Conservation (phyloP, 768 basidiomycete species). For the Mycena venus region DNA sequence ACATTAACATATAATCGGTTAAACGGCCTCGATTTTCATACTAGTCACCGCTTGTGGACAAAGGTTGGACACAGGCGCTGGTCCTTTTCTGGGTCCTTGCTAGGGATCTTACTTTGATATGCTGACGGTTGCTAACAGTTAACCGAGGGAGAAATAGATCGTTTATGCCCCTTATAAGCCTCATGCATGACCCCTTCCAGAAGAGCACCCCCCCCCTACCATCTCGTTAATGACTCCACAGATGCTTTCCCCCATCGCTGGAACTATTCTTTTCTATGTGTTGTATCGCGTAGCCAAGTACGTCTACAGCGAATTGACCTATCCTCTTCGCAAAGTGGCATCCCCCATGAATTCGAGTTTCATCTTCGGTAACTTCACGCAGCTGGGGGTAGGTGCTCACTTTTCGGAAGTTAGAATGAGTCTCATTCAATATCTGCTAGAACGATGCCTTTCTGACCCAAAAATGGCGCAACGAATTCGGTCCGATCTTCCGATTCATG, state of each 20-base stretch:
- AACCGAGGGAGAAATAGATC: too few species aligned
- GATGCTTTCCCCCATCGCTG: conserved; percentile 4
- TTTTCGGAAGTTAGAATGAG: background rate
- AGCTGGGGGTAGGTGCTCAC: conserved; percentile 38
- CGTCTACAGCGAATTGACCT: conserved; percentile 26
- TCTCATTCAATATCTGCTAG: background rate
- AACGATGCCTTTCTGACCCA: conserved; percentile 34
- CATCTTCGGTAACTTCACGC: conserved; percentile 48
- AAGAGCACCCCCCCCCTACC: too few species aligned
- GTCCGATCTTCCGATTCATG: conserved; percentile 46
- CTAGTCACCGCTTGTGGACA: too few species aligned
- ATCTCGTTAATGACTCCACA: too few species aligned
- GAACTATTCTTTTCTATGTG: conserved; percentile 16
- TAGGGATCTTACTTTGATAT: too few species aligned
- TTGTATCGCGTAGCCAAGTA: conserved; percentile 25
- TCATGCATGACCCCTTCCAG: too few species aligned
- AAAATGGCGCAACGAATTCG: conserved; percentile 54
- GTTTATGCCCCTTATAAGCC: too few species aligned
- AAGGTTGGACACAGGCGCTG: too few species aligned
- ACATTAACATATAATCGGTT: too few species aligned
- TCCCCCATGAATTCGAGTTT: conserved; percentile 48
- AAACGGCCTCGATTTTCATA: too few species aligned
- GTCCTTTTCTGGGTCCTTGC: too few species aligned
- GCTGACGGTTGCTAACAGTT: too few species aligned
- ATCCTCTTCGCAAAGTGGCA: conserved; percentile 47